A percentile compares a stretch with the other conserved stretches of the same genome.
Evolutionary conservation across 2,329 filamentous ascomycete species (phyloP).

Genomic region (Hirsutella minnesotensis): DNA sequence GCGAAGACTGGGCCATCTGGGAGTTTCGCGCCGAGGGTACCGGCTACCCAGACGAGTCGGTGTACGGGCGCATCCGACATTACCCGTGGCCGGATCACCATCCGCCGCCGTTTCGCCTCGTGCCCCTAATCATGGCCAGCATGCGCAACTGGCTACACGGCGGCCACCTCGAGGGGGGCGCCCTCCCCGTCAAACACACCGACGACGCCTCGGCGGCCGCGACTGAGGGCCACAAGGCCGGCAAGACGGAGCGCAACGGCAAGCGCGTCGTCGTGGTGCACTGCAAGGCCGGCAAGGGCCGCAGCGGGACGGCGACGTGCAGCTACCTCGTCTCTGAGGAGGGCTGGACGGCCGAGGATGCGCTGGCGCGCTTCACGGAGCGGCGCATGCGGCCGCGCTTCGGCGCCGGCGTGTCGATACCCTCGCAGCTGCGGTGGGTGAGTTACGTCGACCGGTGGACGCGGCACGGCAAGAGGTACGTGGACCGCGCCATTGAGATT

Average conservation of each 20-base stretch:
- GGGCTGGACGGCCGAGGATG: slow-evolving; percentile 42
- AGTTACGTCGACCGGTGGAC: slow-evolving; percentile 84
- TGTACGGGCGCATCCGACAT: slow-evolving; percentile 75
- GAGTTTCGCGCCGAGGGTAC: slow-evolving; percentile 96
- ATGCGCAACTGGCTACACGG: slow-evolving; percentile 81
- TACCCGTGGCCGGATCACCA: slow-evolving; percentile 98
- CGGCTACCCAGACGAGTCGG: slow-evolving; percentile 83
- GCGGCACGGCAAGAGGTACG: slow-evolving; percentile 60
- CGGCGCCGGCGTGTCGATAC: slow-evolving; percentile 82
- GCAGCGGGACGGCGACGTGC: slow-evolving; percentile 79
- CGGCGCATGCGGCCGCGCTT: slow-evolving; percentile 82
- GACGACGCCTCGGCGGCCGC: neutral
- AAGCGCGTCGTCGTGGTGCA: slow-evolving; percentile 77
- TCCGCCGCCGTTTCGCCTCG: slow-evolving; percentile 80
- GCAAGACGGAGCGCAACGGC: slow-evolving; percentile 15
- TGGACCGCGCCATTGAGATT: slow-evolving; percentile 74
- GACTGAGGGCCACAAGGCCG: neutral
- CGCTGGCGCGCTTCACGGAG: slow-evolving; percentile 54
- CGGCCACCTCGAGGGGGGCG: slow-evolving; percentile 24
- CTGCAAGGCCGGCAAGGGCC: slow-evolving; percentile 93
- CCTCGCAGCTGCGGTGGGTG: slow-evolving; percentile 81
- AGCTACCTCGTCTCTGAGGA: slow-evolving; percentile 86
- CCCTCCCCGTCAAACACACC: slow-evolving; percentile 7
- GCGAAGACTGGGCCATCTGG: slow-evolving; percentile 84
- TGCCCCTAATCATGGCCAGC: slow-evolving; percentile 79